phyloP scores from a whole-genome alignment of 176 grass and related monocot genomes.

The Avena insularis region DNA sequence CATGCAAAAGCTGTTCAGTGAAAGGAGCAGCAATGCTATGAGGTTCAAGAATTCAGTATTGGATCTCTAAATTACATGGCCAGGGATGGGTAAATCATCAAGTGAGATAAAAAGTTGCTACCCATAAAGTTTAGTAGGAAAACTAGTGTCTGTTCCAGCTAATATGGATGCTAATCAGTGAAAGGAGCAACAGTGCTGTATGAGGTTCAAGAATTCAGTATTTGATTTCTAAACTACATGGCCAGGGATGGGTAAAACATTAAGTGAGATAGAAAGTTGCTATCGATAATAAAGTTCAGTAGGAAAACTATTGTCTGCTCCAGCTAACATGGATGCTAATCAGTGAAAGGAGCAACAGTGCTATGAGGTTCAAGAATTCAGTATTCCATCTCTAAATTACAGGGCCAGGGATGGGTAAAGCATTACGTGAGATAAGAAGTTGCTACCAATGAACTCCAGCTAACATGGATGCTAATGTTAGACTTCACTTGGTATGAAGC shows the following conservation, averaged over 20 bases:
- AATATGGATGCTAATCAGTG: slow-evolving; percentile 16
- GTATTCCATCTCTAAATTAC: not conserved
- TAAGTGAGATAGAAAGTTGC: not conserved
- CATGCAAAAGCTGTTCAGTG: slow-evolving; percentile 77
- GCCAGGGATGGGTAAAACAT: not conserved
- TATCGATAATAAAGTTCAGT: not conserved
- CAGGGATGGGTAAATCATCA: not conserved
- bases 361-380: slow-evolving; percentile 1
- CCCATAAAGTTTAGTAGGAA: not conserved
- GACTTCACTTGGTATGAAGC: not conserved
- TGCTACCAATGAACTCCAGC: not conserved
- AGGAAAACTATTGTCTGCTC: not conserved
- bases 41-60: not conserved
- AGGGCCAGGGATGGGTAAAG: not conserved
- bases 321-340: not conserved
- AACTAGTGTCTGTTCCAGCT: not conserved
- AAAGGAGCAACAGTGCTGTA: not conserved
- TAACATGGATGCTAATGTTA: not conserved
- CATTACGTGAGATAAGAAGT: not conserved
- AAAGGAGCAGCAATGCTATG: not conserved
- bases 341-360: slow-evolving; percentile 18
- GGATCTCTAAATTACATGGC: not conserved
- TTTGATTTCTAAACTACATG: not conserved
- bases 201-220: not conserved
- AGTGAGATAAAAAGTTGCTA: not conserved